Evolutionary conservation across 2,329 filamentous ascomycete species (phyloP), one percentile per base, ranked within the genome.

Genomic region (Trichophyton benhamiae): DNA sequence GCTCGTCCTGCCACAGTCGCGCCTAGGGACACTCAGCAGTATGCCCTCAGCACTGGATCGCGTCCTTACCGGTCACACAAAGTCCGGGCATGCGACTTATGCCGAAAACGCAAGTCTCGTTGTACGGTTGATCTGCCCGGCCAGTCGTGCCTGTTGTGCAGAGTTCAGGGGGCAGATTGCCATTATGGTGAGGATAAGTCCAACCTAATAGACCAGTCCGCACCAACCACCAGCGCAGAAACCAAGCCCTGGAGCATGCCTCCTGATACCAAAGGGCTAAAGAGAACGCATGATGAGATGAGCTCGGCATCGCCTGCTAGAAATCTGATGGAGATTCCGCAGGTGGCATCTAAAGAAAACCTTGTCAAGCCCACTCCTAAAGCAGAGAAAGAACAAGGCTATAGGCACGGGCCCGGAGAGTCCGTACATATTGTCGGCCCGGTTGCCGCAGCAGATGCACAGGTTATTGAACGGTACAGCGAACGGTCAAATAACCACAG

Each of bases 31-130:
- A 48, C 33, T 11, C 61, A 62, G 22, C 57, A 60, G 25, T 62
- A 59, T 58, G 58, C 61, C 42, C 67, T 76, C 64, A 75, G 75
- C 62, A 72, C 74, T 55, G 74, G 74, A 15, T 71, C 76, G 58
- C 76, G 83, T 52, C 83, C 83, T 2, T 85, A 85, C 67, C 76
- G 83, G 63, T 85, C 83, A 6, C 83, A 85, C 71, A 78, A 83
- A 63, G 79, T 80, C 44, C 82, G 83, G 58, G 83, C 83, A 7
- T 86, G 83, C 71, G 73, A 82, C 59, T 74, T 82, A 13, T 86
- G 83, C 67, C 78, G 83, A 60, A 79, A 79, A 63, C 78, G 83
- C 63, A 85, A 85, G 69, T 83, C 82, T 1, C 77, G 83, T 65
- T 86, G 83, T 68, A 83, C 82, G 17, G 78, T 82, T 30, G 82